Evolutionary conservation across 2,329 filamentous ascomycete species (phyloP).

Genomic region (Hypoxylon rubiginosum): DNA sequence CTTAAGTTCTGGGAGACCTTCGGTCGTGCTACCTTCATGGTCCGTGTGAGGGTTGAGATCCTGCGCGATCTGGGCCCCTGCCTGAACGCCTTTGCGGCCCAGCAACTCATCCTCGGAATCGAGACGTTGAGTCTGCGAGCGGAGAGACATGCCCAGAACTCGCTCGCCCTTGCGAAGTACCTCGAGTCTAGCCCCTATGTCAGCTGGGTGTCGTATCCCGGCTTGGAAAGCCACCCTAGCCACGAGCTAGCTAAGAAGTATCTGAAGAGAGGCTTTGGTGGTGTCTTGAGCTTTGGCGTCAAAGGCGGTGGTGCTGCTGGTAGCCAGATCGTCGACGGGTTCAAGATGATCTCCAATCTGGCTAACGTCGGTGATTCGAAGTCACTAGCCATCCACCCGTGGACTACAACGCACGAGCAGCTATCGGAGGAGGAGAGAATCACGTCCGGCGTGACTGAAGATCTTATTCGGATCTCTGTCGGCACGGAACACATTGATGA

Average conservation of each 20-base stretch:
- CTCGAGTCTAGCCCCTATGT: conserved; percentile 87
- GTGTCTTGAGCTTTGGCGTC: conserved; percentile 92
- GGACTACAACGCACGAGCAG: conserved; percentile 96
- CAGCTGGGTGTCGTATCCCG: conserved; percentile 94
- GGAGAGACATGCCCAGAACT: conserved; percentile 89
- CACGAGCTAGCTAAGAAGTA: conserved; percentile 90
- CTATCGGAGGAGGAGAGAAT: conserved; percentile 82
- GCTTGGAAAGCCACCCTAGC: conserved; percentile 83
- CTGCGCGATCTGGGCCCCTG: conserved; percentile 86
- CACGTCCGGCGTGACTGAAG: conserved; percentile 86
- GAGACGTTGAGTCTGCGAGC: conserved; percentile 91
- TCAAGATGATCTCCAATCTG: conserved; percentile 95
- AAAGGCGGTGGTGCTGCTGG: conserved; percentile 89
- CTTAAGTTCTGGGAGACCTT: conserved; percentile 96
- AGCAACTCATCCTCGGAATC: conserved; percentile 88
- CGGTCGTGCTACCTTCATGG: conserved; percentile 83
- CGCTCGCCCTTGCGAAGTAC: conserved; percentile 83
- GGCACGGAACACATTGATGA: conserved; percentile 98
- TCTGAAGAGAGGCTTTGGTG: conserved; percentile 85
- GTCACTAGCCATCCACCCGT: conserved; percentile 94
- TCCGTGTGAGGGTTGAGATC: conserved; percentile 89
- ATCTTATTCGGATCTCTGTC: conserved; percentile 94
- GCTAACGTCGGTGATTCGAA: conserved; percentile 98
- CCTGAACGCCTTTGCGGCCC: conserved; percentile 91
- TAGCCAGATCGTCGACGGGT: conserved; percentile 89